Percentiles rank a stretch among this genome's conserved stretches.
These are phyloP conservation scores for Pyrenophora seminiperda DNA, from an alignment of 2,329 filamentous ascomycete species.

Conservation along the genomic window DNA sequence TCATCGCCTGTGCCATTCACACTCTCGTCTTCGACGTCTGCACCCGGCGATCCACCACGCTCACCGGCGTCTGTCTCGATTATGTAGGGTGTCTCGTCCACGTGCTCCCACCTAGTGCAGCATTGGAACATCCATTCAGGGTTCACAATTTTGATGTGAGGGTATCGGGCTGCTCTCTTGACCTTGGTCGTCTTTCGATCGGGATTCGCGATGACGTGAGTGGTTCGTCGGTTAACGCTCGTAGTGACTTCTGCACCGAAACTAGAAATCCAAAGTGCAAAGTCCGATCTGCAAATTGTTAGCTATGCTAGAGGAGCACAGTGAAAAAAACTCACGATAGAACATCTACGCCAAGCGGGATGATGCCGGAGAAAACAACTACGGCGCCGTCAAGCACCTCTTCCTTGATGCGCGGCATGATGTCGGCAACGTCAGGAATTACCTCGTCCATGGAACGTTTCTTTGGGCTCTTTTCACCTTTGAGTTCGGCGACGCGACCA, in stretches of 20 bases:
- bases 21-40: constrained; percentile 52
- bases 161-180: constrained; percentile 77
- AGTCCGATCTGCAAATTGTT: constrained; percentile 66
- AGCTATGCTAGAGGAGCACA: constrained; percentile 7
- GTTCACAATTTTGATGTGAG: constrained; percentile 86
- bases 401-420: constrained; percentile 83
- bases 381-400: constrained; percentile 74
- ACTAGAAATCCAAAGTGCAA: constrained; percentile 81
- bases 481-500: constrained; percentile 57
- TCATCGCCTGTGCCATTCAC: constrained; percentile 48
- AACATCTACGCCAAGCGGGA: constrained; percentile 80
- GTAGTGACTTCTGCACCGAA: constrained; percentile 77
- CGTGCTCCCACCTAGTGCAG: constrained; percentile 78
- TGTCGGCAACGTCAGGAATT: constrained; percentile 82
- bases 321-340: constrained; percentile 54
- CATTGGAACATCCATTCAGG: constrained; percentile 88
- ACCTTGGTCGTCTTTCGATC: constrained; percentile 86
- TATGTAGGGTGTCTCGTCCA: constrained; percentile 80
- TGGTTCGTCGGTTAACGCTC: constrained; percentile 61
- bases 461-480: constrained; percentile 56
- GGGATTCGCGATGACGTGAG: constrained; percentile 74
- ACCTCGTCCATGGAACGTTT: constrained; percentile 56
- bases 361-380: constrained; percentile 87
- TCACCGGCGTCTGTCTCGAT: constrained; percentile 76
- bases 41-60: constrained; percentile 43